phyloP scores from a whole-genome alignment of 345 rosid genomes.

The Dipteronia dyeriana region DNA sequence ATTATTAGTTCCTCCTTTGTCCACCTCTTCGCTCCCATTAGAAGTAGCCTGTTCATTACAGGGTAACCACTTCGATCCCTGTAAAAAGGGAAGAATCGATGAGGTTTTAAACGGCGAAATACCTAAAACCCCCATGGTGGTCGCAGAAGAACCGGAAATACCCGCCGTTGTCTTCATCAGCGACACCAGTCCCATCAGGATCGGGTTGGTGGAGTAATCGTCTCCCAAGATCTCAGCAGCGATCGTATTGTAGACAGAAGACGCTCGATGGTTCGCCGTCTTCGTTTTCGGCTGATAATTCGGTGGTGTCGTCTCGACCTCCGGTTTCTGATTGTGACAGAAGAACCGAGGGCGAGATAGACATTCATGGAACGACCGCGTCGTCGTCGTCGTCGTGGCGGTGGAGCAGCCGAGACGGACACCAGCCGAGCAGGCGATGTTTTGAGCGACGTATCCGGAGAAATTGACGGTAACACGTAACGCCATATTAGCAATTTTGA shows the following conservation, averaged over 20 bases:
- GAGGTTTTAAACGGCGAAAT: slow-evolving; percentile 59
- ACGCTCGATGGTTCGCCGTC: slow-evolving; percentile 13
- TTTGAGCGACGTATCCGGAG: slow-evolving; percentile 68
- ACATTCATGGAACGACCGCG: slow-evolving; percentile 55
- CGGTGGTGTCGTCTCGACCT: slow-evolving; percentile 35
- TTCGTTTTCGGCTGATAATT: slow-evolving; percentile 17
- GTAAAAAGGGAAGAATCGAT: slow-evolving; percentile 66
- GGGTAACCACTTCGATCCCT: slow-evolving; percentile 78
- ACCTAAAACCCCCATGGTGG: slow-evolving; percentile 36
- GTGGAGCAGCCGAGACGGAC: slow-evolving; percentile 46
- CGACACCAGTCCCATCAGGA: slow-evolving; percentile 55
- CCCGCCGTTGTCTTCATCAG: slow-evolving; percentile 52
- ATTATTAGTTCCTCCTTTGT: slow-evolving; percentile 41
- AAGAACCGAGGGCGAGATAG: slow-evolving; percentile 51
- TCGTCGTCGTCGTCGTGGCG: slow-evolving; percentile 12
- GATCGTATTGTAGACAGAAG: slow-evolving; percentile 43
- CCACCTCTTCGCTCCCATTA: slow-evolving; percentile 42
- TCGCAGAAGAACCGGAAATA: slow-evolving; percentile 29
- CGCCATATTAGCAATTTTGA: slow-evolving; percentile 58
- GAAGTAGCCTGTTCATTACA: slow-evolving; percentile 46
- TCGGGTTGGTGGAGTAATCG: slow-evolving; percentile 35
- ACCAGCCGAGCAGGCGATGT: slow-evolving; percentile 54
- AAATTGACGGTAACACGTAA: slow-evolving; percentile 62
- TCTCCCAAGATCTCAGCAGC: slow-evolving; percentile 51
- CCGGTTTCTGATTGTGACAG: slow-evolving; percentile 40